Percentiles rank a stretch among this genome's conserved stretches.
These are phyloP conservation scores for Tuber melanosporum DNA, from an alignment of 495 filamentous ascomycete genomes.

Conservation along the genomic window DNA sequence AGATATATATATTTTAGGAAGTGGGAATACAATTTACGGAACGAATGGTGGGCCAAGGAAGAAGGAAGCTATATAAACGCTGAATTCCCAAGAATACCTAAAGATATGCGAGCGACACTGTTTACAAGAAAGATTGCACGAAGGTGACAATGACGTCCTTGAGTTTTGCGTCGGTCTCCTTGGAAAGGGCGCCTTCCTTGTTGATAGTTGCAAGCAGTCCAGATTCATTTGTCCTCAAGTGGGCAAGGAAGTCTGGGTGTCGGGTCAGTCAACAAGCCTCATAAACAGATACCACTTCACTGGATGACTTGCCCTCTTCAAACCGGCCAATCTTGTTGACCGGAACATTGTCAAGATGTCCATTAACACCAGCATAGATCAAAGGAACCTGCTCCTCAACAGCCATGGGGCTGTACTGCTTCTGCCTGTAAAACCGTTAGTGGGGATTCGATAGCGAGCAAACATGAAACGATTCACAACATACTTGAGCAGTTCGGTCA, in stretches of 20 bases:
- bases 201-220: conserved; percentile 82
- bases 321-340: conserved; percentile 80
- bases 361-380: conserved; percentile 99
- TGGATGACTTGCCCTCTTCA: conserved; percentile 52
- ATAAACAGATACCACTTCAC: not conserved
- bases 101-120: conserved; percentile 50
- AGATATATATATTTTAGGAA: conserved; percentile 13
- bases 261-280: conserved; percentile 11
- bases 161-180: conserved; percentile 84
- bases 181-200: conserved; percentile 91
- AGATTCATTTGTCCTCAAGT: conserved; percentile 81
- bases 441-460: not conserved
- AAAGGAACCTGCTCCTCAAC: conserved; percentile 99
- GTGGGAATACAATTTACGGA: conserved; percentile 31
- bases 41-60: conserved; percentile 14
- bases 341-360: conserved; percentile 78
- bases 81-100: conserved; percentile 42
- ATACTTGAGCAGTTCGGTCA: conserved; percentile 50
- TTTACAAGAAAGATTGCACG: conserved; percentile 63
- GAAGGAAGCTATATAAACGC: conserved; percentile 22
- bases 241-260: conserved; percentile 67
- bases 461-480: not conserved
- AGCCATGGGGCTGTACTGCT: conserved; percentile 98
- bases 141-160: conserved; percentile 71
- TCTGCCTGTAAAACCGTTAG: conserved; percentile 65